These are phyloP conservation scores for Fomitopsis pulvina DNA, from an alignment of 768 basidiomycete genomes.

Conservation along the genomic window DNA sequence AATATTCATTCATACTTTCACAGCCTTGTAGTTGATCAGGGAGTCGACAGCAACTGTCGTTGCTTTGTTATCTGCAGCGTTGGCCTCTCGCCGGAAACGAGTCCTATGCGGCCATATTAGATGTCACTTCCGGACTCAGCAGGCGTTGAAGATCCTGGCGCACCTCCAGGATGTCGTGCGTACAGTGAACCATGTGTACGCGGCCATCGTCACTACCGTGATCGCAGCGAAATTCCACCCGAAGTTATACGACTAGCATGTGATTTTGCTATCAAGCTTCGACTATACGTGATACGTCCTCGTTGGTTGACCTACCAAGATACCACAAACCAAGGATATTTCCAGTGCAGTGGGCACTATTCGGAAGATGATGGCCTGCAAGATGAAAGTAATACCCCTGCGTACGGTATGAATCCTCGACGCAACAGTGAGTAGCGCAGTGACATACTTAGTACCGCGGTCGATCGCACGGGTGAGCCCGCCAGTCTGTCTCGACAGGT, in stretches of 20 bases:
- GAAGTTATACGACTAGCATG: slow-evolving; percentile 84
- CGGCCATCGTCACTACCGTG: slow-evolving; percentile 74
- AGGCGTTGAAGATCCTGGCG: too few relatives aligned
- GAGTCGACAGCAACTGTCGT: slow-evolving; percentile 93
- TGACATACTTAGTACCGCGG: slow-evolving; percentile 90
- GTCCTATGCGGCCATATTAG: slow-evolving; percentile 44
- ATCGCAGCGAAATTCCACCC: slow-evolving; percentile 97
- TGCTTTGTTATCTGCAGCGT: slow-evolving; percentile 94
- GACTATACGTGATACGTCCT: neutral
- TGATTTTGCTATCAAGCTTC: neutral
- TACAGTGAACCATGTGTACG: slow-evolving; percentile 97
- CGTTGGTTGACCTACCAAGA: slow-evolving; percentile 56
- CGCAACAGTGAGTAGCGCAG: too few relatives aligned
- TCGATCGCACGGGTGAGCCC: slow-evolving; percentile 96
- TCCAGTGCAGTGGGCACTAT: slow-evolving; percentile 95
- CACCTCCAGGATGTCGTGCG: slow-evolving; percentile 95
- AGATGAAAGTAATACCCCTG: slow-evolving; percentile 95
- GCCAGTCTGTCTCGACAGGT: slow-evolving; percentile 89
- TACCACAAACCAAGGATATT: slow-evolving; percentile 95
- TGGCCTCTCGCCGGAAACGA: slow-evolving; percentile 89
- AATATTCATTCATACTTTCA: slow-evolving; percentile 60
- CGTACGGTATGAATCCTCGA: too few relatives aligned
- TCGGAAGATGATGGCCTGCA: slow-evolving; percentile 90
- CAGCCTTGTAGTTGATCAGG: slow-evolving; percentile 96
- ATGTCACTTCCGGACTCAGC: neutral